Conservation (phyloP, 78 protist genomes). For the Dictyostelium intermedium region DNA sequence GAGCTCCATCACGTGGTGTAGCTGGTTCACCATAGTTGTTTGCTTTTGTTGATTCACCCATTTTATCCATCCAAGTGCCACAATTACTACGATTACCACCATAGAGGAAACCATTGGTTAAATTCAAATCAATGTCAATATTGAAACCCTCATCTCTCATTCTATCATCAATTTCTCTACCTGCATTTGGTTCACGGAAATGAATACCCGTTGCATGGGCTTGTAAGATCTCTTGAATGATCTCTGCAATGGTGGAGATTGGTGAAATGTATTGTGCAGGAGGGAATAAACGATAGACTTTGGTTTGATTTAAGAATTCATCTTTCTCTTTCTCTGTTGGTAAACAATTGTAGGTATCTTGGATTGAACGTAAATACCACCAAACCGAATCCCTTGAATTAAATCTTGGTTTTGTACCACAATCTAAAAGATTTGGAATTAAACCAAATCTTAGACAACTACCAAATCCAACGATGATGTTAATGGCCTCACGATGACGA, state of each 20-base stretch:
- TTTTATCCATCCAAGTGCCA: constrained; percentile 99
- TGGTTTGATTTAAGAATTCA: constrained; percentile 11
- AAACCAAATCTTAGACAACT: constrained; percentile 91
- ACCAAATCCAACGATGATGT: constrained; percentile 84
- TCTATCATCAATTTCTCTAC: constrained; percentile 86
- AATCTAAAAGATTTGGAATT: constrained; percentile 95
- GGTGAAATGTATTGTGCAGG: constrained; percentile 44
- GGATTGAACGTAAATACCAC: constrained; percentile 88
- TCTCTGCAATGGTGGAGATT: constrained; percentile 20
- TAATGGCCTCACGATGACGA: constrained; percentile 82
- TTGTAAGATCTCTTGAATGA: constrained; percentile 82
- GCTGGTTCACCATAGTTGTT: constrained; percentile 90
- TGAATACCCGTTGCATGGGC: constrained; percentile 86
- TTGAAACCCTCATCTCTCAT: constrained; percentile 92
- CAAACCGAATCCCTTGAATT: constrained; percentile 95
- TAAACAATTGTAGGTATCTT: constrained; percentile 43
- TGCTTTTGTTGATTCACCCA: constrained; percentile 91
- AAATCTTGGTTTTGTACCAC: constrained; percentile 85
- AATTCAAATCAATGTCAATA: constrained; percentile 72
- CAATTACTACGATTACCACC: constrained; percentile 94
- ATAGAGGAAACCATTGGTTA: constrained; percentile 84
- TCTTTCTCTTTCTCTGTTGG: constrained; percentile 57
- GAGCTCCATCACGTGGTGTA: constrained; percentile 97
- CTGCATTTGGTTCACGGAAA: constrained; percentile 95
- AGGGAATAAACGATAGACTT: constrained; percentile 84